Evolutionary conservation across 192 early-diverging fungal species (phyloP), one percentile per base, ranked within the genome.

Genomic region (Linnemannia zychae): DNA sequence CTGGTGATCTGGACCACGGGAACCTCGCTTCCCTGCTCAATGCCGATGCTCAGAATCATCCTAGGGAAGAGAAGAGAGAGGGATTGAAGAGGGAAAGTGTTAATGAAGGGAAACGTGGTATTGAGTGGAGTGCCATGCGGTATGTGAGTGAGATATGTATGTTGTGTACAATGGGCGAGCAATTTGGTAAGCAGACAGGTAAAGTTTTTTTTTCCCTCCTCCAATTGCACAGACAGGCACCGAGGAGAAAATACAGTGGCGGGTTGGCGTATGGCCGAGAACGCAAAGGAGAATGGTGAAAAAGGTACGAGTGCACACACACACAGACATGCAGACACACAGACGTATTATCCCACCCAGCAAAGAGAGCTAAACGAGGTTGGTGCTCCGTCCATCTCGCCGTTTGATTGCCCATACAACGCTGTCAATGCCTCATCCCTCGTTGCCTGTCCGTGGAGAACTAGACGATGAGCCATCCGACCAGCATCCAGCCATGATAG

Each of bases 1-100:
- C 78, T 49, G 33, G 53, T 71, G 17, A 74, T 16, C 24, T 79
- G 60, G 24, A 85, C 72, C 0, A 79, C 49, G 22, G 83, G 83
- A 11, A 85, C 83, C 0, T 17, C 52, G 37, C 28, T 36, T 33
- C 77, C 74, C 37, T 85, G 83, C 50, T 85, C 83, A 47, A 85
- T 28, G 47, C 60, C 48, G 72, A 85, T 85, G 70, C 83, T 85
- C 40, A 85, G 78, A 31, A 79, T 65, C 83, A 85, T 85, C 74
- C 83, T 85, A 49, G n/a, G 1, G 40, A 13, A 71, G 6, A 16
- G 11, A 44, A 12, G 28, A 31, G 28, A 1, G n/a, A 31, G 24
- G n/a, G 22, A 17, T 28, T 3, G 24, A 4, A 37, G 7, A 38
- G n/a, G 17, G 22, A 47, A 15, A 12, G 37, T 33, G 74, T 47